Conservation (phyloP, 2,329 filamentous ascomycete genomes). For the Sporothrix pallida region DNA sequence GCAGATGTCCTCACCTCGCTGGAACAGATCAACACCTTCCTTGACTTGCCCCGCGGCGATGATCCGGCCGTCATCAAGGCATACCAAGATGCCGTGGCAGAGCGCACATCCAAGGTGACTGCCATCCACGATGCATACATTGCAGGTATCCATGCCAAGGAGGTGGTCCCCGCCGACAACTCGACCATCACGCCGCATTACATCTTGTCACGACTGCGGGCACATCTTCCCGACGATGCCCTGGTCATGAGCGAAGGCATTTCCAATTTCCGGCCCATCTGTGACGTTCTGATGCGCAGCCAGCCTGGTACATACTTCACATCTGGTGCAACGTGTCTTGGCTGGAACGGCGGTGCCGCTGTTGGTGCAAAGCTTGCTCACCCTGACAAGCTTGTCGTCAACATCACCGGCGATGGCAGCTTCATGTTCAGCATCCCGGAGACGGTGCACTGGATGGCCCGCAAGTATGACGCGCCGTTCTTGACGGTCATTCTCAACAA, state of each 20-base stretch:
- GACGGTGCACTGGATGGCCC: constrained; percentile 25
- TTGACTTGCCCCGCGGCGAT: not conserved
- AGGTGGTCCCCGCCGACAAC: not conserved
- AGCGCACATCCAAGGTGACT: not conserved
- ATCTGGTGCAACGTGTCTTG: constrained; percentile 1
- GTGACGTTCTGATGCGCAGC: constrained; percentile 12
- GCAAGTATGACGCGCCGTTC: constrained; percentile 9
- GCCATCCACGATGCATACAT: not conserved
- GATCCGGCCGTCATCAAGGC: not conserved
- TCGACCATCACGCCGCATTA: not conserved
- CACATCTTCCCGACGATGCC: not conserved
- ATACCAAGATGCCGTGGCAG: not conserved
- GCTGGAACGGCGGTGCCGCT: not conserved
- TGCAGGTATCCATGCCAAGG: not conserved
- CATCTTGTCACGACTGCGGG: not conserved
- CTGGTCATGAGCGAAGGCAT: constrained; percentile 15
- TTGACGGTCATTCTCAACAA: constrained; percentile 16
- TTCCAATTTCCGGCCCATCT: constrained; percentile 19
- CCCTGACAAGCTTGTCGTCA: not conserved
- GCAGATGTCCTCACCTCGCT: not conserved
- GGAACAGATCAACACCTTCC: constrained; percentile 9
- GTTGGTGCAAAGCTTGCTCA: not conserved
- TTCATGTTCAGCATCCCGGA: constrained; percentile 22
- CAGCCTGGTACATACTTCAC: constrained; percentile 11
- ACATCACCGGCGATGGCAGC: constrained; percentile 18